Percentiles rank a stretch among this genome's conserved stretches.
Evolutionary conservation across 2,329 filamentous ascomycete genomes (phyloP).

Genomic region (Calonectria honghensis): DNA sequence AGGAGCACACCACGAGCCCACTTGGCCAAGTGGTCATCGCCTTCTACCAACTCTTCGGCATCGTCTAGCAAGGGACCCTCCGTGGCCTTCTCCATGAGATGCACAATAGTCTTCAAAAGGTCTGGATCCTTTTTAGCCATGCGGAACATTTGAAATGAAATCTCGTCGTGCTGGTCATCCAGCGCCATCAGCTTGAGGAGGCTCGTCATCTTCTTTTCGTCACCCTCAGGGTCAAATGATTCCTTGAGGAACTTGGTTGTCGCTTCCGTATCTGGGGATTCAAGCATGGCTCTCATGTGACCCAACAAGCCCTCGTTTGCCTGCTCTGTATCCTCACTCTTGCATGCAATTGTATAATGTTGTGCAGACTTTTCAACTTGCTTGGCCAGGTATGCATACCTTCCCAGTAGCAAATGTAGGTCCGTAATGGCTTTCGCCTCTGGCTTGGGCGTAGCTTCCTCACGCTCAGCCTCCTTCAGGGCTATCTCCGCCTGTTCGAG

Average conservation of each 20-base stretch:
- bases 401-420: background rate
- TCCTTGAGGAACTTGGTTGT: background rate
- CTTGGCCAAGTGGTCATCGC: background rate
- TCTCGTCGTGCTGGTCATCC: background rate
- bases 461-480: background rate
- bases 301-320: background rate
- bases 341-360: background rate
- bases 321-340: background rate
- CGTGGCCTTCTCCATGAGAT: background rate
- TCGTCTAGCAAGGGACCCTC: too few relatives aligned
- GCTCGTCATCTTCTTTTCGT: background rate
- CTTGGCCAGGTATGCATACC: background rate
- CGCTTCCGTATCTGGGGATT: background rate
- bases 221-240: background rate
- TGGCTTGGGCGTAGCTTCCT: background rate
- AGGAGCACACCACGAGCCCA: background rate
- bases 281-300: background rate
- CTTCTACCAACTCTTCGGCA: too few relatives aligned
- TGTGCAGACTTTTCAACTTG: background rate
- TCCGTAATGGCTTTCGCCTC: background rate
- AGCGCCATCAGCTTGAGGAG: background rate
- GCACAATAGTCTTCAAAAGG: background rate
- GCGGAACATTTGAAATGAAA: background rate
- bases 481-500: background rate
- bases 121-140: background rate